Base-by-base conservation (phyloP, 2,329 filamentous ascomycete species). In the Ceratocystis cubensis region DNA sequence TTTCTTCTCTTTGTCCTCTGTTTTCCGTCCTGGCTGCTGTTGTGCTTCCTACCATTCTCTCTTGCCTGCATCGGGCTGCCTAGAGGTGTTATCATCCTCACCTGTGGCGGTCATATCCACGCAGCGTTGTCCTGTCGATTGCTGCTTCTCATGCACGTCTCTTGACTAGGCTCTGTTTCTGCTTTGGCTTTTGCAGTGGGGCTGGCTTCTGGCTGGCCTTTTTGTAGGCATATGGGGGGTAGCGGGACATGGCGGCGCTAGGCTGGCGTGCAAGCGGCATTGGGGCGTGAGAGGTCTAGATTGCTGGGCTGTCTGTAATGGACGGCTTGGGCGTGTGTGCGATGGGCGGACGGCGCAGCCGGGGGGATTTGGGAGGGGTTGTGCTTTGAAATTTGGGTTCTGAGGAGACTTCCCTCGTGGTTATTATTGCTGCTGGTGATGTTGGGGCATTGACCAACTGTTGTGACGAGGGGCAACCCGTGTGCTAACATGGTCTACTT, bases 341-440 rank as follows among this genome's bases (percentile, higher is more conserved):
- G 62, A n/a, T 61, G 62, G 46, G 66, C 33, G 41, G 50, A 30
- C 67, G 69, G 65, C 67, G 66, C 48, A 65, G 70, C 68, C 65
- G 70, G 69, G 37, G 67, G 69, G 69, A 69, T 69, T 73, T 71
- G 73, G 72, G 73, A 73, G 71, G 71, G 72, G 75, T 76, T 66
- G 71, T 76, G 75, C 75, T 76, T 75, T 74, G 67, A 76, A 61
- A 74, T 64, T 69, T 73, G 75, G 75, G 74, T 75, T 75, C 74
- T 75, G 74, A 75, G 70, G 70, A 68, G 25, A 61, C 65, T 67
- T 67, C 67, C 67, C 37, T 41, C 37, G 37, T 41, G 37, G 37
- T 15, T 13, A 41, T 5, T 41, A 1, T 41, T 41, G 37, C 37
- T 13, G 37, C 10, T 15, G 37, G 37, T 41, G 37, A 15, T 41